Evolutionary conservation across 345 rosid genomes (phyloP), one percentile per base, ranked within the genome.

Genomic region (Hypericum perforatum): DNA sequence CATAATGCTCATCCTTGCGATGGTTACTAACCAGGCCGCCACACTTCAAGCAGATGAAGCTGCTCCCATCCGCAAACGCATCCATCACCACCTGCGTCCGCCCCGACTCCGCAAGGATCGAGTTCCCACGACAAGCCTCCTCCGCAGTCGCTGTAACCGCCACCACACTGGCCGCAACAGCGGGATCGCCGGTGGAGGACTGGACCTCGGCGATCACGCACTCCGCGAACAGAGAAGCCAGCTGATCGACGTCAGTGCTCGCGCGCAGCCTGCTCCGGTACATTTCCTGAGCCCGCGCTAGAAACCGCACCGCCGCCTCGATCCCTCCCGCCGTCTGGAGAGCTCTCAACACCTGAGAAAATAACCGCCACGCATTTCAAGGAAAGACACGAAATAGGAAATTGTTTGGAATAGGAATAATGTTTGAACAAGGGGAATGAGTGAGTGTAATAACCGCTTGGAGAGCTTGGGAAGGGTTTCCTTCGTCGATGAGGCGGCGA

Each of bases 21-120:
- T 82, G 73, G 61, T 68, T 75, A 52, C 97, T 84, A 50, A 94
- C 99, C 40, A 94, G 84, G 53, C 99, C 97, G 9, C 99, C 95
- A 9, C 99, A 94, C 12, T 79, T 80, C 66, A 94, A 64, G 65
- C 97, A 89, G 37, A 85, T 77, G 69, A 85, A 94, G 76, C 94
- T 94, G 79, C 94, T 94, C 64, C 95, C 97, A 37, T 89, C 97
- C 0, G 92, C 76, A 73, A 76, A 89, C 16, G 97, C 97, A 43
- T 89, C 99, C 62, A 84, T 70, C 70, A 84, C 82, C 44, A 94
- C 63, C 63, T 89, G 99, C 44, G 42, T 72, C 70, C 94, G 77
- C 43, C 97, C 94, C 15, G 79, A 74, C 66, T 94, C 89, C 0
- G 86, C 84, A 9, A 94, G 78, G 48, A 89, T 89, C 45, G 97